These are phyloP conservation scores for Curvularia lunata DNA, from an alignment of 2,329 filamentous ascomycete species.

Conservation along the genomic window DNA sequence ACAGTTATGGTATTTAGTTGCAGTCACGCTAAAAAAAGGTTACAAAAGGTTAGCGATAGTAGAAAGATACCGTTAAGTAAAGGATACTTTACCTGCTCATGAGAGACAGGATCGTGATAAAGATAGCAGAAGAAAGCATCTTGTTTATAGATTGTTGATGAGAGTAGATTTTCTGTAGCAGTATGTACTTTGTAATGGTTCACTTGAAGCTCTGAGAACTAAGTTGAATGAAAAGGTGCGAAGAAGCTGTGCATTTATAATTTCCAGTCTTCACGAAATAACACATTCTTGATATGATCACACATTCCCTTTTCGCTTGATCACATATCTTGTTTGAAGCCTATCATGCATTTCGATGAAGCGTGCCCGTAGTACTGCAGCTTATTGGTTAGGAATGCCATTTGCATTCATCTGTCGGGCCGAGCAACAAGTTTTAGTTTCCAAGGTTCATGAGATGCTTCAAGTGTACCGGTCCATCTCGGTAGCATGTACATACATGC, in stretches of 20 bases:
- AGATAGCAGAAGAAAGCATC: not conserved
- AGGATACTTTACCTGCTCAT: conserved; percentile 1
- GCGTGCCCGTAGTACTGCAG: not conserved
- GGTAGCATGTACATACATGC: conserved; percentile 1
- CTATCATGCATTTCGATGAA: not conserved
- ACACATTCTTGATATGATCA: not conserved
- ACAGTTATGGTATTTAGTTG: conserved; percentile 1
- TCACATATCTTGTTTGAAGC: not conserved
- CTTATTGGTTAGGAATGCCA: not conserved
- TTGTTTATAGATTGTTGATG: not conserved
- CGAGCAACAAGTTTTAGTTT: not conserved
- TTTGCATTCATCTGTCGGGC: not conserved
- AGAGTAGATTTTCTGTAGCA: not conserved
- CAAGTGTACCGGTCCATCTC: not conserved
- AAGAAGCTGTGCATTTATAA: not conserved
- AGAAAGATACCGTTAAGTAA: not conserved
- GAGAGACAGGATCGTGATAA: conserved; percentile 2
- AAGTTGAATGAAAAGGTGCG: conserved; percentile 1
- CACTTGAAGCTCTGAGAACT: not conserved
- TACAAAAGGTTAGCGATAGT: not conserved
- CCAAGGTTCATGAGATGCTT: not conserved
- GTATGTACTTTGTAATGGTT: not conserved
- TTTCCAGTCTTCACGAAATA: not conserved
- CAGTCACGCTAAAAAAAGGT: conserved; percentile 2
- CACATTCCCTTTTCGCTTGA: not conserved